Evolutionary conservation across 1,139 yeast genomes (phyloP).

Genomic region (Kurtzmaniella quercitrusa): DNA sequence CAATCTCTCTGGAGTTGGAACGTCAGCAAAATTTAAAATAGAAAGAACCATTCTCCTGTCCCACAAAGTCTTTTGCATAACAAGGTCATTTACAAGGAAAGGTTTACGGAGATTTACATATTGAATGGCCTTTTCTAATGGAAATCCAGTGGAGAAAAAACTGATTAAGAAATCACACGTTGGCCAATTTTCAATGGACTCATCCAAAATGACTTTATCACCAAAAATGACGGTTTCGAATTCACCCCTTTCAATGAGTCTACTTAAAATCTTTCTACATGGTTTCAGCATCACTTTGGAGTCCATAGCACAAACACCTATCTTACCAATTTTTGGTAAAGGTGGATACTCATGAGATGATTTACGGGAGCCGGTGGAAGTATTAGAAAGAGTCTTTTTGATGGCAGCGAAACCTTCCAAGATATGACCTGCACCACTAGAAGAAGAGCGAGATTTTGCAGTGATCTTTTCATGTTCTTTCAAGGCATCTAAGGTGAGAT

Average conservation of each 20-base stretch:
- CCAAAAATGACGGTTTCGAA: slow-evolving; percentile 97
- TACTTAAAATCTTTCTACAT: slow-evolving; percentile 82
- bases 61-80: slow-evolving; percentile 92
- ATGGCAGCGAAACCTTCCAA: slow-evolving; percentile 13
- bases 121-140: slow-evolving; percentile 89
- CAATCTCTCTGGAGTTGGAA: slow-evolving; percentile 83
- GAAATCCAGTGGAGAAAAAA: slow-evolving; percentile 94
- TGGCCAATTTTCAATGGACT: slow-evolving; percentile 94
- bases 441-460: slow-evolving; percentile 9
- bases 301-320: slow-evolving; percentile 99
- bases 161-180: slow-evolving; percentile 93
- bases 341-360: slow-evolving; percentile 49
- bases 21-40: slow-evolving; percentile 76
- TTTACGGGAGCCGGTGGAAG: slow-evolving; percentile 35
- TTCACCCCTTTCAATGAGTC: slow-evolving; percentile 89
- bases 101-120: slow-evolving; percentile 91
- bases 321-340: slow-evolving; percentile 78
- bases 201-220: slow-evolving; percentile 94
- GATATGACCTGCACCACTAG: slow-evolving; percentile 10
- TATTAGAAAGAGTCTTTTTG: slow-evolving; percentile 36
- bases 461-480: slow-evolving; percentile 5
- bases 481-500: slow-evolving; percentile 9
- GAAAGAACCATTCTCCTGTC: slow-evolving; percentile 86
- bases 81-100: slow-evolving; percentile 79
- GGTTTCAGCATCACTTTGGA: slow-evolving; percentile 95